phyloP scores from a whole-genome alignment of 2,329 filamentous ascomycete species.

The Gliomastix tumulicola region DNA sequence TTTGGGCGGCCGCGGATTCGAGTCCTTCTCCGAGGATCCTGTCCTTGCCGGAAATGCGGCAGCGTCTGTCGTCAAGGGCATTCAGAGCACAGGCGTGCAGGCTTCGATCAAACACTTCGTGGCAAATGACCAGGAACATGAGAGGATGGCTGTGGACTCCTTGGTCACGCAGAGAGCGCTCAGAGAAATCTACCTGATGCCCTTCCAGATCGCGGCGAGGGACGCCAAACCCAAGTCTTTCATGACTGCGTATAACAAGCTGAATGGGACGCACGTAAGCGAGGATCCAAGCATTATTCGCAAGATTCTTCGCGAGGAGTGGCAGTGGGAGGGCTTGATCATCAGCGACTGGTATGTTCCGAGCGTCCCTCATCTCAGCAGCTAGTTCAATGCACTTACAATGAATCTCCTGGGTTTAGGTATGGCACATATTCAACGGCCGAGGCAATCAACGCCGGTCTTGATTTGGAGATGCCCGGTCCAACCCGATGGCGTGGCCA shows the following conservation, averaged over 20 bases:
- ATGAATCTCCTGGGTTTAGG: no score
- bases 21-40: conserved; percentile 40
- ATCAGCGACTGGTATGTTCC: conserved; percentile 35
- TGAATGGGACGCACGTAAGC: conserved; percentile 36
- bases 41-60: conserved; percentile 35
- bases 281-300: conserved; percentile 34
- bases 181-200: conserved; percentile 32
- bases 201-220: conserved; percentile 35
- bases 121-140: conserved; percentile 30
- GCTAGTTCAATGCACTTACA: no score
- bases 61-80: conserved; percentile 32
- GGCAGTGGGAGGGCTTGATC: conserved; percentile 35
- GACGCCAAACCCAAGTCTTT: conserved; percentile 31
- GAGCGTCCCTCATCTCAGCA: not conserved
- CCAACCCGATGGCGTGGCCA: conserved; percentile 13
- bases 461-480: conserved; percentile 29
- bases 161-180: conserved; percentile 18
- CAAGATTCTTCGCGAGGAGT: conserved; percentile 39
- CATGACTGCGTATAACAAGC: conserved; percentile 39
- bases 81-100: conserved; percentile 32
- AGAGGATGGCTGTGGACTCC: conserved; percentile 18
- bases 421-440: conserved; percentile 25
- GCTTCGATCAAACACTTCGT: conserved; percentile 40
- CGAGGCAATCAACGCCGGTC: conserved; percentile 18
- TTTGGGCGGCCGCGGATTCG: conserved; percentile 39